Evolutionary conservation across 2,329 filamentous ascomycete species (phyloP).

Genomic region (Talaromyces albobiverticillius): DNA sequence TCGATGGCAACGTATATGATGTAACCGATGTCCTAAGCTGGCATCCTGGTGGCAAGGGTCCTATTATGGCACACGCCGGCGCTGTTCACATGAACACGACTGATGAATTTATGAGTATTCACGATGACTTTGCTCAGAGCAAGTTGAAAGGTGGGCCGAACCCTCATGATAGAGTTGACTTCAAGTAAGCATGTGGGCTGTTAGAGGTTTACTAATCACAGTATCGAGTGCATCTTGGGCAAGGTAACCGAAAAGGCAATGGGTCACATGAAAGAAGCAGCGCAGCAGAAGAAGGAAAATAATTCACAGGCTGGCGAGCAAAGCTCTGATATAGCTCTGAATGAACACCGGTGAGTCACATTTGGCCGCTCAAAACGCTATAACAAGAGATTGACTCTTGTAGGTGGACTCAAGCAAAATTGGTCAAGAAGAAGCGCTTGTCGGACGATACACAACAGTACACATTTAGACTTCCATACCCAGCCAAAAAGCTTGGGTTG

Average conservation of each 20-base stretch:
- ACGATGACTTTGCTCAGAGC: slow-evolving; percentile 51
- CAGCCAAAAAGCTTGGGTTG: slow-evolving; percentile 44
- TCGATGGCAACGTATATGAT: slow-evolving; percentile 53
- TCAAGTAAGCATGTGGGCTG: too few species aligned
- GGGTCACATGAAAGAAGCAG: slow-evolving; percentile 45
- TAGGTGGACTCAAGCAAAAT: slow-evolving; percentile 47
- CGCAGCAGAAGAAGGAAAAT: slow-evolving; percentile 28
- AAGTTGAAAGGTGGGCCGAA: slow-evolving; percentile 42
- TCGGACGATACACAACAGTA: slow-evolving; percentile 47
- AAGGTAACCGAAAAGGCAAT: slow-evolving; percentile 49
- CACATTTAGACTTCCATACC: slow-evolving; percentile 45
- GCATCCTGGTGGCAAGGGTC: slow-evolving; percentile 51
- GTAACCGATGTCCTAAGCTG: slow-evolving; percentile 46
- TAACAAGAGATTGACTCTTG: slow-evolving; percentile 36
- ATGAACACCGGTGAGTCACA: background rate
- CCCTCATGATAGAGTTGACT: too few species aligned
- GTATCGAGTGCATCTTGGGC: slow-evolving; percentile 49
- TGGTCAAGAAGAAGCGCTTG: slow-evolving; percentile 36
- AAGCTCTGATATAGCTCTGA: slow-evolving; percentile 21
- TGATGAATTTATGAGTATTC: slow-evolving; percentile 50
- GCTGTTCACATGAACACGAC: slow-evolving; percentile 50
- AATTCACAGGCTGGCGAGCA: slow-evolving; percentile 31
- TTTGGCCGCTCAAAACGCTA: background rate
- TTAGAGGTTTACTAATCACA: too few species aligned
- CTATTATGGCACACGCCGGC: slow-evolving; percentile 51